Evolutionary conservation across 371 early-diverging fungal genomes (phyloP).

Genomic region (Mortierella polycephala): DNA sequence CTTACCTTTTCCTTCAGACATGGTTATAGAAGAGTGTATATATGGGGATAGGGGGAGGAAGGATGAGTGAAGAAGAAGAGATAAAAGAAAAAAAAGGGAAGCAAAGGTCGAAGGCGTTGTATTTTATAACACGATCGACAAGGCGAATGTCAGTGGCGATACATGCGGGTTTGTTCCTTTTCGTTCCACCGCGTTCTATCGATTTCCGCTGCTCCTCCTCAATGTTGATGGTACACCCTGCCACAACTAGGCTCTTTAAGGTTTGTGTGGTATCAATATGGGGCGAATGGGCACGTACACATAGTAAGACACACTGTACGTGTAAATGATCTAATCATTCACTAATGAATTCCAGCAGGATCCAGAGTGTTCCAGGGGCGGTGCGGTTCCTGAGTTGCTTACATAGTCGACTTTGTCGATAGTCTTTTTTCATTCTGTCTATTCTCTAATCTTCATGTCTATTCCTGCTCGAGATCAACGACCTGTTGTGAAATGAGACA

Average conservation of each 20-base stretch:
- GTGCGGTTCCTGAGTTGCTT: background rate
- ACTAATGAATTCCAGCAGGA: background rate
- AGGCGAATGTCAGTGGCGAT: too few species aligned
- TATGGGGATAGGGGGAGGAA: constrained; percentile 18
- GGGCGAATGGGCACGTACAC: background rate
- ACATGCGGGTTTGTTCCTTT: constrained; percentile 11
- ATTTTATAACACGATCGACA: constrained; percentile 12
- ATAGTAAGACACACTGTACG: background rate
- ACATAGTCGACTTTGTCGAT: too few species aligned
- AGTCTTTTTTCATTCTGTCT: too few species aligned
- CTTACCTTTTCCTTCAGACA: constrained; percentile 56
- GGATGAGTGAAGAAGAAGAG: constrained; percentile 14
- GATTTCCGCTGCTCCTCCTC: background rate
- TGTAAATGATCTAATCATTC: constrained; percentile 6
- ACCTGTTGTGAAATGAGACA: too few species aligned
- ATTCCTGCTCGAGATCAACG: too few species aligned
- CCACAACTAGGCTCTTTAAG: background rate
- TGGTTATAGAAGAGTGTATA: constrained; percentile 18
- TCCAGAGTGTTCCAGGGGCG: background rate
- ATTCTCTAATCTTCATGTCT: too few species aligned
- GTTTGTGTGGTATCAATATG: background rate
- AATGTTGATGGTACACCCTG: background rate
- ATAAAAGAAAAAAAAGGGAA: constrained; percentile 24
- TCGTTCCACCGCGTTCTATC: constrained; percentile 34
- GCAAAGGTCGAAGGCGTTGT: background rate